phyloP scores from a whole-genome alignment of 1,284 basidiomycete species.

The Microbotryum saponariae region DNA sequence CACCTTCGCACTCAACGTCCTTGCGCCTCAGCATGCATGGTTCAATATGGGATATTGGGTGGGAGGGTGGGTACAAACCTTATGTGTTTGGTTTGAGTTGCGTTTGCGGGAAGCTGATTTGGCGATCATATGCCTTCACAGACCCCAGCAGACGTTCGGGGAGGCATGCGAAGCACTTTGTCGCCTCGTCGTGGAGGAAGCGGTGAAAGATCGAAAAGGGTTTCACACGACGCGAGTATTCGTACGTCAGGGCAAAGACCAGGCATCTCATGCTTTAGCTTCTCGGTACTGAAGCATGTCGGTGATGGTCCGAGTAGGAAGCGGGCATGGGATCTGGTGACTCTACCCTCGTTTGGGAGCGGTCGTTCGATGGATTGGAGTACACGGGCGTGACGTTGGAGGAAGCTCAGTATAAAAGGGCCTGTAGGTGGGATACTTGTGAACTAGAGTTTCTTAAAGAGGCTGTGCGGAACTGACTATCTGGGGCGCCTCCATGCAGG shows the following conservation, averaged over 20 bases:
- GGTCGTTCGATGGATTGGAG: no score
- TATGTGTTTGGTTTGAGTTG: no score
- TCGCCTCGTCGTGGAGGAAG: conserved; percentile 10
- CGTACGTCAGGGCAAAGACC: no score
- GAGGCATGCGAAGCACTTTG: conserved; percentile 10
- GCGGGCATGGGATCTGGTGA: no score
- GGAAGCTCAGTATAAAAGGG: neutral
- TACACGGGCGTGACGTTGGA: no score
- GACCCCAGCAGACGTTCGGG: neutral
- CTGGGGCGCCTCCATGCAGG: neutral
- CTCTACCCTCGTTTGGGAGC: no score
- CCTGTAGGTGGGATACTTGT: conserved; percentile 3
- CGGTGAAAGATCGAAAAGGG: neutral
- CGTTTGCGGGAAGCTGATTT: neutral
- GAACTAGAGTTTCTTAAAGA: neutral
- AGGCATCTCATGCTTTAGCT: no score
- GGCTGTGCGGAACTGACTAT: neutral
- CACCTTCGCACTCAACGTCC: conserved; percentile 15
- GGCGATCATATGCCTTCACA: neutral
- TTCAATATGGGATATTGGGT: conserved; percentile 24
- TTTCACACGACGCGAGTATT: neutral
- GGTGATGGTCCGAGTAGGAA: no score
- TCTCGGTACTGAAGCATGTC: no score
- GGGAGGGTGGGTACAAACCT: neutral
- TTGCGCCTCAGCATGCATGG: neutral